Conservation (phyloP, 208 protist species). For the Porcisia deanei region DNA sequence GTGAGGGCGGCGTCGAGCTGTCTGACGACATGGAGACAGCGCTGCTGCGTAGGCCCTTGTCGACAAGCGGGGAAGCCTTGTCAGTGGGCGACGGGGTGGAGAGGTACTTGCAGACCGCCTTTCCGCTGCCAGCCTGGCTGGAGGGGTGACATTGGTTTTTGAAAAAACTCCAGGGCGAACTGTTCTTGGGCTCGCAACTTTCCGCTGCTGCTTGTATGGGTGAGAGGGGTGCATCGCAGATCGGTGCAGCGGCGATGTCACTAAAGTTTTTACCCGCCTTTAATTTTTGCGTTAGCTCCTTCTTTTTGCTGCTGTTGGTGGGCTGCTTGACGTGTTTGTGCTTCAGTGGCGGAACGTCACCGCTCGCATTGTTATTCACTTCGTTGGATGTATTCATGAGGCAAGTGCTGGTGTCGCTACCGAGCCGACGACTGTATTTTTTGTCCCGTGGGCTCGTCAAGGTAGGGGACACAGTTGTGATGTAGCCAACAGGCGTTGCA, state of each 20-base stretch:
- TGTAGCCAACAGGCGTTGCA: slow-evolving; percentile 21
- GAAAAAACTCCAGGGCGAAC: slow-evolving; percentile 13
- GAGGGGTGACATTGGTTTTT: slow-evolving; percentile 4
- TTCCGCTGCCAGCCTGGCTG: neutral
- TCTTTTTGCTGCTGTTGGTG: neutral
- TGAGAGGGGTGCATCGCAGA: neutral
- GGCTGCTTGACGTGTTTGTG: neutral
- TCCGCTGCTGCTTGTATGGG: neutral
- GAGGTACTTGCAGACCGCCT: slow-evolving; percentile 19
- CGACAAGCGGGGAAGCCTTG: slow-evolving; percentile 1
- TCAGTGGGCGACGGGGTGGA: slow-evolving; percentile 8
- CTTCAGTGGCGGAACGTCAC: neutral
- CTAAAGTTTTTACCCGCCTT: slow-evolving; percentile 16
- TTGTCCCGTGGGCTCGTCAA: neutral
- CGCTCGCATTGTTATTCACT: neutral
- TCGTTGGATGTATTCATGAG: neutral
- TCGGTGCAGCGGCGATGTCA: slow-evolving; percentile 10
- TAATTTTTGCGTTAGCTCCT: neutral
- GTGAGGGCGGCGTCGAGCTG: neutral
- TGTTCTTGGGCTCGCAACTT: neutral
- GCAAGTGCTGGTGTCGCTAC: neutral
- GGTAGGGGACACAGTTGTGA: slow-evolving; percentile 3
- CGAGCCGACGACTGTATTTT: neutral
- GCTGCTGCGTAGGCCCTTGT: neutral
- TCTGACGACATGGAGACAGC: slow-evolving; percentile 6